A percentile compares a stretch with the other conserved stretches of the same genome.
These are phyloP conservation scores for Ophiobolus disseminans DNA, from an alignment of 2,329 filamentous ascomycete species.

Conservation along the genomic window DNA sequence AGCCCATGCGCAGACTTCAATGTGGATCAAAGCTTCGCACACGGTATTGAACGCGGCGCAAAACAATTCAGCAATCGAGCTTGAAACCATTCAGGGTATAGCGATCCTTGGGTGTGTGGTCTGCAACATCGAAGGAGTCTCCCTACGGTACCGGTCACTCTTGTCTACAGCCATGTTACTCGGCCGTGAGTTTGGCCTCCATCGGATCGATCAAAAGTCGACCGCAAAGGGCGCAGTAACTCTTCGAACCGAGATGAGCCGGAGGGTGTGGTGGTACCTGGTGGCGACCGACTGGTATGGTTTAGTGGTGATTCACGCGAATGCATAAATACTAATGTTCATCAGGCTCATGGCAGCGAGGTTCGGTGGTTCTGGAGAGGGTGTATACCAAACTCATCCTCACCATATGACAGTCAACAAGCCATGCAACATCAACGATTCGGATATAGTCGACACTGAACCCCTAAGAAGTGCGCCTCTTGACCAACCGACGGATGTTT, in stretches of 20 bases:
- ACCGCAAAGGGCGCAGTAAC: slow-evolving; percentile 18
- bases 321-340: neutral
- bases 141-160: slow-evolving; percentile 41
- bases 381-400: slow-evolving; percentile 47
- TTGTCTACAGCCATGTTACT: slow-evolving; percentile 40
- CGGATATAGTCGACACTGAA: slow-evolving; percentile 35
- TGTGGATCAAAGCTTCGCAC: slow-evolving; percentile 41
- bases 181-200: slow-evolving; percentile 23
- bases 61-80: slow-evolving; percentile 19
- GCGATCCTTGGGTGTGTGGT: slow-evolving; percentile 45
- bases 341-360: slow-evolving; percentile 37
- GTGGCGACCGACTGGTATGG: slow-evolving; percentile 17
- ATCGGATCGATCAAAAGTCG: slow-evolving; percentile 17
- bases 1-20: slow-evolving; percentile 35
- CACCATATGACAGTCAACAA: slow-evolving; percentile 49
- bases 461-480: slow-evolving; percentile 13
- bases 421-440: slow-evolving; percentile 48
- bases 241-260: slow-evolving; percentile 43
- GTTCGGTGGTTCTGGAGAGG: slow-evolving; percentile 44
- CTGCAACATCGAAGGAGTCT: slow-evolving; percentile 47
- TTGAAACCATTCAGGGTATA: slow-evolving; percentile 49
- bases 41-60: slow-evolving; percentile 45
- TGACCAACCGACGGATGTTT: slow-evolving; percentile 47
- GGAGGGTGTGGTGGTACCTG: slow-evolving; percentile 54
- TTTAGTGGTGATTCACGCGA: neutral